Percentiles rank a stretch among this genome's conserved stretches.
phyloP scores from a whole-genome alignment of 257 asterid species.

The Plantago elongata region DNA sequence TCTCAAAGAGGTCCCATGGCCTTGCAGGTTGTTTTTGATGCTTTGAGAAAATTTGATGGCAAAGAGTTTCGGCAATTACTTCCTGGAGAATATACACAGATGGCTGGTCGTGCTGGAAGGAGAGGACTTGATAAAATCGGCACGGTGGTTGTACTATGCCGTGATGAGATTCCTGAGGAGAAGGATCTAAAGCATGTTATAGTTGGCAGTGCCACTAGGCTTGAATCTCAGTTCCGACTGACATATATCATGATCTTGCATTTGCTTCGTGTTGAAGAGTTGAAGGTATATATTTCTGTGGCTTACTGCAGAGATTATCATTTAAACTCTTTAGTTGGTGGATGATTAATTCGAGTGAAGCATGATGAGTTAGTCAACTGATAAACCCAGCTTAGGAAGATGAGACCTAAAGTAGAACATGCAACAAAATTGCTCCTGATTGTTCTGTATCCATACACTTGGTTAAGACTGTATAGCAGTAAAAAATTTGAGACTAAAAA shows the following conservation, averaged over 20 bases:
- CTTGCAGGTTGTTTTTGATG: slow-evolving; percentile 89
- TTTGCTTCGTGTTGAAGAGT: slow-evolving; percentile 96
- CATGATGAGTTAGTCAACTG: background rate
- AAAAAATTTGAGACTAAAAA: too few species aligned
- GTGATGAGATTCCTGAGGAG: slow-evolving; percentile 90
- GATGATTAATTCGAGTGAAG: slow-evolving; percentile 9
- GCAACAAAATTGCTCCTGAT: too few species aligned
- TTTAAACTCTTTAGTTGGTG: slow-evolving; percentile 13
- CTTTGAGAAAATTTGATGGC: slow-evolving; percentile 90
- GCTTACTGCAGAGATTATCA: slow-evolving; percentile 15
- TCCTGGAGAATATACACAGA: slow-evolving; percentile 99
- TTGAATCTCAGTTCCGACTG: slow-evolving; percentile 92
- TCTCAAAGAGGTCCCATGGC: slow-evolving; percentile 17
- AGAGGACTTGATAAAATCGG: slow-evolving; percentile 98
- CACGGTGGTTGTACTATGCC: slow-evolving; percentile 86
- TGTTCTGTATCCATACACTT: too few species aligned
- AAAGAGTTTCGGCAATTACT: slow-evolving; percentile 84
- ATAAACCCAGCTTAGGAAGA: too few species aligned
- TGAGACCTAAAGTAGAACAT: too few species aligned
- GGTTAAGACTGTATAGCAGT: too few species aligned
- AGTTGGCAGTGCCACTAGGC: slow-evolving; percentile 90
- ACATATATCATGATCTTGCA: slow-evolving; percentile 97
- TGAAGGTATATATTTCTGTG: slow-evolving; percentile 57
- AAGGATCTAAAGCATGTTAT: slow-evolving; percentile 64
- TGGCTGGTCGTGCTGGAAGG: slow-evolving; percentile 99